Conservation (phyloP, 139 green algal genomes). For the Nannochloris sp. region DNA sequence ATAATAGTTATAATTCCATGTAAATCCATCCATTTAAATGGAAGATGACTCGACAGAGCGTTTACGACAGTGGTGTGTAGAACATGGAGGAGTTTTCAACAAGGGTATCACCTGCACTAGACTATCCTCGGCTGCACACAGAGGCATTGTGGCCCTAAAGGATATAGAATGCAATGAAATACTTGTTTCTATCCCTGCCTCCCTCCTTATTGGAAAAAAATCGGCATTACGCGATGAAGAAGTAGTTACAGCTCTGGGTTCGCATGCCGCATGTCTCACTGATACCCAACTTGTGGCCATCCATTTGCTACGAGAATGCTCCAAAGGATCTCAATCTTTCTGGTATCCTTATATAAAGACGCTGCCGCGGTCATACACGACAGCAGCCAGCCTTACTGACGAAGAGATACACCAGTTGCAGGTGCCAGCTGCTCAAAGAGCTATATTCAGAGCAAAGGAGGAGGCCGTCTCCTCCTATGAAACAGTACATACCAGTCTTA, state of each 20-base stretch:
- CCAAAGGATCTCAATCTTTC: conserved; percentile 33
- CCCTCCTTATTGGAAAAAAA: conserved; percentile 36
- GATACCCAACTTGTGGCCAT: conserved; percentile 43
- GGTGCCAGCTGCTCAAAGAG: conserved; percentile 18
- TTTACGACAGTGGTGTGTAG: conserved; percentile 34
- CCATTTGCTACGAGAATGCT: conserved; percentile 61
- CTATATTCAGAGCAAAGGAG: conserved; percentile 16
- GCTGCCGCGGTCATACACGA: conserved; percentile 52
- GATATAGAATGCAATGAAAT: conserved; percentile 26
- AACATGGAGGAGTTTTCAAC: conserved; percentile 9
- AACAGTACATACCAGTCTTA: too few relatives aligned
- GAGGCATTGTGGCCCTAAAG: conserved; percentile 43
- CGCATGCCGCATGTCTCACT: neutral
- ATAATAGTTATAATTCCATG: neutral
- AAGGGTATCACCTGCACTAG: conserved; percentile 10
- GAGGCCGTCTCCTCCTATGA: conserved; percentile 6
- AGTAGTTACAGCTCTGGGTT: neutral
- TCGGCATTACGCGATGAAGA: conserved; percentile 18
- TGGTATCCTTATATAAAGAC: conserved; percentile 63
- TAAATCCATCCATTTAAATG: too few relatives aligned
- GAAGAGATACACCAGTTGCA: conserved; percentile 36
- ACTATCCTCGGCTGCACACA: conserved; percentile 39
- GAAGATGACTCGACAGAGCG: neutral
- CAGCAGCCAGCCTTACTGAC: conserved; percentile 26
- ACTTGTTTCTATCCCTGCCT: conserved; percentile 38